These are phyloP conservation scores for Brassica napus DNA, from an alignment of 345 rosid genomes.

Conservation along the genomic window Da-Ae NC_063435.1:28775001-28775500, in stretches of 20 bases:
- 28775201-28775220: conserved; percentile 3
- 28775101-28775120: conserved; percentile 2
- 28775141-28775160: conserved; percentile 20
- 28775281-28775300: too few relatives aligned
- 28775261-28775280: too few relatives aligned
- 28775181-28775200: background rate
- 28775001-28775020: too few relatives aligned
- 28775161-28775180: conserved; percentile 3
- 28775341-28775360: background rate
- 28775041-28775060: too few relatives aligned
- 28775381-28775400: background rate
- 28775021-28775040: too few relatives aligned
- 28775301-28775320: background rate
- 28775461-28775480: background rate
- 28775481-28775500: background rate
- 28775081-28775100: background rate
- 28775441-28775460: background rate
- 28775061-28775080: background rate
- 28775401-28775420: background rate
- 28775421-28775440: background rate
- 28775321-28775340: background rate
- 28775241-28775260: background rate
- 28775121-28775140: conserved; percentile 23
- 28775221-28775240: background rate
- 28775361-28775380: background rate